Evolutionary conservation across 148 eudicot genomes (phyloP), one percentile per base, ranked within the genome.

Genomic region (Beta vulgaris): DNA sequence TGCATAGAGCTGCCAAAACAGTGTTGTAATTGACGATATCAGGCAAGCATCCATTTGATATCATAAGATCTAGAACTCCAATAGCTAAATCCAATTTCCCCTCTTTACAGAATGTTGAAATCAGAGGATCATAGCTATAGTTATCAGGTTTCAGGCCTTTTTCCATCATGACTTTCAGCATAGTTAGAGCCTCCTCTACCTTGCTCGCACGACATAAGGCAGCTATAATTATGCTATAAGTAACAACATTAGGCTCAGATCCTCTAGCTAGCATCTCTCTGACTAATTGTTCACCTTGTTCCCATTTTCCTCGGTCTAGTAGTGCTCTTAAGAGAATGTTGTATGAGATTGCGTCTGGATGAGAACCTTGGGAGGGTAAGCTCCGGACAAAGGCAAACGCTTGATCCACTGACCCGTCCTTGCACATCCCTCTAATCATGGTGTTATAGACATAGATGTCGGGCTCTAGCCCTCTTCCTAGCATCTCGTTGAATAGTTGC

Each of bases 11-110:
- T 42, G 85, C 80, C 63, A 88, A 78, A 9, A 88, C 76, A 2
- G 89, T 87, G 79, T 87, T 91, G 73, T 87, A 91, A 74, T 91
- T 88, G 44, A 85, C 88, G 59, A 88, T 91, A 83, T 85, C 89
- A 0, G 92, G 92, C 29, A 76, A 68, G 60, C 92, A 91, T n/a
- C 88, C 92, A 63, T 79, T 88, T 0, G 88, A 81, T 9, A 86
- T 73, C 96, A 88, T 91, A 44, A 81, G 80, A 70, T 87, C 88
- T 71, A 91, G 69, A 49, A 86, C 73, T 42, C 76, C 87, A 23
- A 91, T 81, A 0, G 92, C 92, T 75, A 82, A 80, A 82, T 88
- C 92, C 62, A 91, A 34, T 37, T 75, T 81, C 10, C 89, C 89
- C 48, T 87, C 87, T 76, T 76, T 91, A 75, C 92, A 87, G 4